Evolutionary conservation across 2,329 filamentous ascomycete species (phyloP).

Genomic region (Dactylellina parvicollis): DNA sequence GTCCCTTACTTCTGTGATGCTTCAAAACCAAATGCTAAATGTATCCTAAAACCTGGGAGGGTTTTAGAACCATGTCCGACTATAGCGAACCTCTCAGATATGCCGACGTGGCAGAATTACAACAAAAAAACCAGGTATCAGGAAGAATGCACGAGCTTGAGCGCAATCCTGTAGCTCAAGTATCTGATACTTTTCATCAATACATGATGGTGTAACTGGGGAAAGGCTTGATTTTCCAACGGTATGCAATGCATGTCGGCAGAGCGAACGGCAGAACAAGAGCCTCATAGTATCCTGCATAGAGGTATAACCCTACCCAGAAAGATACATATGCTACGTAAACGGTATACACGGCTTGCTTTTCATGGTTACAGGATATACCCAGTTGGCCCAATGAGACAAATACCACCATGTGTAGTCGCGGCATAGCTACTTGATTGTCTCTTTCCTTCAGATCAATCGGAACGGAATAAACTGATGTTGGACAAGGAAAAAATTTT

Average conservation of each 20-base stretch:
- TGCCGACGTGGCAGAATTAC: slow-evolving; percentile 8
- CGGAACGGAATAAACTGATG: slow-evolving; percentile 11
- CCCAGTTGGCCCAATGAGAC: neutral
- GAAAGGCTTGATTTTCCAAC: no score
- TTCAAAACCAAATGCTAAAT: neutral
- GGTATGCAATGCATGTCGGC: slow-evolving; percentile 14
- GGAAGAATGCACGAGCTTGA: neutral
- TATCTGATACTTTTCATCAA: neutral
- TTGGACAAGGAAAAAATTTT: slow-evolving; percentile 14
- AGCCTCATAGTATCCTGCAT: slow-evolving; percentile 28
- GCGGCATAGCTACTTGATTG: no score
- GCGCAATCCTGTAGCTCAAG: neutral
- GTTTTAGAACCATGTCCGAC: no score
- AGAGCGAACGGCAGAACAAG: slow-evolving; percentile 22
- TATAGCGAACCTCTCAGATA: neutral
- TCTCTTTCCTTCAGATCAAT: neutral
- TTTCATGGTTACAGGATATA: no score
- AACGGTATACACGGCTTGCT: neutral
- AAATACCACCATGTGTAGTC: no score
- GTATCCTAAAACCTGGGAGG: neutral
- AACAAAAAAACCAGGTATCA: neutral
- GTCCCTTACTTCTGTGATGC: neutral
- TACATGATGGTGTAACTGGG: neutral
- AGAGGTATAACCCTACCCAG: neutral
- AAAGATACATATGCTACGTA: neutral